phyloP scores from a whole-genome alignment of 331 rosid species.

The Pyracantha coccinea region DNA sequence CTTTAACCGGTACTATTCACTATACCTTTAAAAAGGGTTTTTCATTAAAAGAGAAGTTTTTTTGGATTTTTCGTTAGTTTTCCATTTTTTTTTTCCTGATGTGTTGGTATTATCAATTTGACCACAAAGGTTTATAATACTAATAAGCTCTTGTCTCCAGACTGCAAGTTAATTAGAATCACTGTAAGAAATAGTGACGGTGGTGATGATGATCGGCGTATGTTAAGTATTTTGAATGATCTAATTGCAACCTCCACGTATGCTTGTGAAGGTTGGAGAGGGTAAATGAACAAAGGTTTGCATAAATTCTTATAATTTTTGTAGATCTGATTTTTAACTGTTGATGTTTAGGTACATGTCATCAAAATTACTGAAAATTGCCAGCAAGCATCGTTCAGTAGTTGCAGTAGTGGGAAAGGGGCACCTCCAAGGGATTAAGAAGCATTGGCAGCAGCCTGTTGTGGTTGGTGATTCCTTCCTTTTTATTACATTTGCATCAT shows the following conservation, averaged over 20 bases:
- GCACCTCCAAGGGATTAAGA: conserved; percentile 79
- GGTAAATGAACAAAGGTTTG: not conserved
- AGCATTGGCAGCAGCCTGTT: conserved; percentile 81
- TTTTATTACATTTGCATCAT: not conserved
- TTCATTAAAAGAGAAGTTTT: no score
- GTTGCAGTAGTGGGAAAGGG: conserved; percentile 96
- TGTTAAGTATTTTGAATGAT: not conserved
- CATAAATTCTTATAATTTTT: not conserved
- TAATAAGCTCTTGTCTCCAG: not conserved
- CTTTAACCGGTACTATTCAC: no score
- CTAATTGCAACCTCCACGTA: not conserved
- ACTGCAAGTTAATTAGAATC: not conserved
- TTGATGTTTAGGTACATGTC: conserved; percentile 71
- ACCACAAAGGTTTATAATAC: not conserved
- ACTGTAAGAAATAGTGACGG: not conserved
- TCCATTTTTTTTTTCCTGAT: not conserved
- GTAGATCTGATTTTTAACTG: not conserved
- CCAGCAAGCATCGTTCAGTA: conserved; percentile 50
- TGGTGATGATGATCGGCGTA: not conserved
- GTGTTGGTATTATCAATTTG: not conserved
- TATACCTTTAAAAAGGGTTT: no score
- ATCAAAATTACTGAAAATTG: conserved; percentile 53
- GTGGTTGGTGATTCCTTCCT: conserved; percentile 32
- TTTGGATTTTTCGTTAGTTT: no score
- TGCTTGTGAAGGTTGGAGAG: no score